phyloP scores from a whole-genome alignment of 495 filamentous ascomycete species.

The Pseudomonodictys pantanalensis region DNA sequence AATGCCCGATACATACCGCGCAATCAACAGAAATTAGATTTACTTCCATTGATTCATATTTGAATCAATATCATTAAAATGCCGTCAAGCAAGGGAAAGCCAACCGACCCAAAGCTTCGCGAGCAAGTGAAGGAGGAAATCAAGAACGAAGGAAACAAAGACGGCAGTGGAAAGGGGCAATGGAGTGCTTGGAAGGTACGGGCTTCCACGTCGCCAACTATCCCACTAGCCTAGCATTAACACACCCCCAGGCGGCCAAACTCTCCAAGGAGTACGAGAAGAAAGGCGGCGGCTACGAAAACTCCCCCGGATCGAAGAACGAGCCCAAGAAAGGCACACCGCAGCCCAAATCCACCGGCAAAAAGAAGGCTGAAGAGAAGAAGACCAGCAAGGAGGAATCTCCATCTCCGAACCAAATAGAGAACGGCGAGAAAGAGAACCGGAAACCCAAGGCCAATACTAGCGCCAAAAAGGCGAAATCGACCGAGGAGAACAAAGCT shows the following conservation, averaged over 20 bases:
- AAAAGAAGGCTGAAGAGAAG: conserved; percentile 19
- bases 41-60: neutral
- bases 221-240: neutral
- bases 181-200: conserved; percentile 58
- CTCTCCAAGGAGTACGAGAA: conserved; percentile 56
- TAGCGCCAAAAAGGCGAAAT: conserved; percentile 9
- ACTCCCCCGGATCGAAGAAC: conserved; percentile 52
- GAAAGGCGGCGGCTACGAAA: conserved; percentile 52
- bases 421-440: neutral
- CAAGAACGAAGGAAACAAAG: conserved; percentile 54
- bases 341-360: conserved; percentile 38
- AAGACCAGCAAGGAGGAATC: neutral
- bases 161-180: conserved; percentile 53
- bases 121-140: conserved; percentile 53
- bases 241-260: conserved; percentile 42
- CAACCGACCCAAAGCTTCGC: conserved; percentile 52
- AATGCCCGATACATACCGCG: neutral
- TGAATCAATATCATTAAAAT: conserved; percentile 22
- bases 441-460: conserved; percentile 22
- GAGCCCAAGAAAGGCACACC: conserved; percentile 51
- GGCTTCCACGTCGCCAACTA: neutral
- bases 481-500: neutral
- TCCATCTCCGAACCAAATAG: neutral
- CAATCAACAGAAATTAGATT: neutral
- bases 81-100: conserved; percentile 52